Conservation (phyloP, 2,329 filamentous ascomycete genomes). For the Dothistroma pini region DNA sequence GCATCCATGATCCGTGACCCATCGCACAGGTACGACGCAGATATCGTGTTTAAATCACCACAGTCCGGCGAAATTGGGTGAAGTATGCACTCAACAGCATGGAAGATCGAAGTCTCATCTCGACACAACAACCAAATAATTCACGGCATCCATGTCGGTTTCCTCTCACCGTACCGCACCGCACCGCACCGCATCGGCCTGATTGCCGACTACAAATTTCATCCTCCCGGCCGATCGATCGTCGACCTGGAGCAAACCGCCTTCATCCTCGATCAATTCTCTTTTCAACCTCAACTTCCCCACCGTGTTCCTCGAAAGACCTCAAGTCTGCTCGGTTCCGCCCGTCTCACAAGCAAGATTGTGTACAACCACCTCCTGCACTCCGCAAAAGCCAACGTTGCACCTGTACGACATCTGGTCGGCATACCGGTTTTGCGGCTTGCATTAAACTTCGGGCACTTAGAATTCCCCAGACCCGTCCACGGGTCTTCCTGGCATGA, state of each 20-base stretch:
- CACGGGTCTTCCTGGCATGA: not conserved
- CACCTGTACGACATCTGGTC: not conserved
- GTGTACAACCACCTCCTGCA: not conserved
- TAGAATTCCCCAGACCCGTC: not conserved
- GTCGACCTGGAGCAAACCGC: not conserved
- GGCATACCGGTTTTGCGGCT: not conserved
- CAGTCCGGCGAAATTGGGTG: not conserved
- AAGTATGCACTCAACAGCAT: not conserved
- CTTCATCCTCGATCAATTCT: not conserved
- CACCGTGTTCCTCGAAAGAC: not conserved
- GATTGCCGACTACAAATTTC: not conserved
- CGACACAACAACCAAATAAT: not conserved
- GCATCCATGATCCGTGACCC: not conserved
- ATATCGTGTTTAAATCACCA: too few relatives aligned
- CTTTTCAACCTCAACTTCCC: not conserved
- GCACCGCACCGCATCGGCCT: not conserved
- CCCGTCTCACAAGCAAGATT: not conserved
- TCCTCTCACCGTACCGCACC: too few relatives aligned
- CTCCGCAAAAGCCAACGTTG: not conserved
- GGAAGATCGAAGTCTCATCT: not conserved
- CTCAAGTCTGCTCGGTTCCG: not conserved
- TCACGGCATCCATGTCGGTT: not conserved
- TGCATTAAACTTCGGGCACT: not conserved
- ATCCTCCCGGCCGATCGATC: not conserved
- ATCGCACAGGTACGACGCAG: not conserved